Base-by-base conservation (phyloP, 371 early-diverging fungal genomes). In the Gilbertella persicaria region DNA sequence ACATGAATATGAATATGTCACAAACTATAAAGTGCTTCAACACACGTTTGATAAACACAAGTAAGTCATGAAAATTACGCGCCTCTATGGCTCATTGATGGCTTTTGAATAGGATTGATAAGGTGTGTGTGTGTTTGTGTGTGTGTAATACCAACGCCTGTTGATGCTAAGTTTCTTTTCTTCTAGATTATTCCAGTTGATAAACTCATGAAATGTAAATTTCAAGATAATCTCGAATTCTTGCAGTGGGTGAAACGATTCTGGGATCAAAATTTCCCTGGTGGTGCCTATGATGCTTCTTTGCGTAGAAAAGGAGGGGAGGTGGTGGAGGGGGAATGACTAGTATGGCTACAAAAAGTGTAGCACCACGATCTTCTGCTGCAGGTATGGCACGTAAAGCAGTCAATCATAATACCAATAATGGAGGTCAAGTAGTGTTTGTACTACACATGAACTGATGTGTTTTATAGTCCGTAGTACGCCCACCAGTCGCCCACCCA, bases 191-290 rank as follows among this genome's bases (percentile, higher is more conserved):
- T 97, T 41, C 93, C 92, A 35, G 92, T 92, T 4, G 90, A 95
- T 26, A 69, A 84, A 4, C 73, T 97, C 58, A 75, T 89, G 55
- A 95, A 94, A 64, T 91, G 93, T 73, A 91, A 89, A 60, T 91
- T 96, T 69, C 96, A 95, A 73, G 98, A 97, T 69, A 97, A 96
- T 69, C 79, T 97, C 50, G 96, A 96, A 76, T 95, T 97, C 62
- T 60, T 94, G 63, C 96, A 96, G 67, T 96, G 95, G 96, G 57
- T 93, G 49, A 95, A 92, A 55, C 79, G 80, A 69, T 94, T 66
- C 58, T 94, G 93, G 94, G 94, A 95, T 53, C 72, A 77, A 30
- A 83, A 89, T 57, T 90, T 67, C 51, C 89, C 94, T 4, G 92
- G 93, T 13, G 88, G 86, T 13, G 73, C 52, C 3, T 97, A 95